Conservation (phyloP, 371 early-diverging fungal genomes). For the Lichtheimia corymbifera region DNA sequence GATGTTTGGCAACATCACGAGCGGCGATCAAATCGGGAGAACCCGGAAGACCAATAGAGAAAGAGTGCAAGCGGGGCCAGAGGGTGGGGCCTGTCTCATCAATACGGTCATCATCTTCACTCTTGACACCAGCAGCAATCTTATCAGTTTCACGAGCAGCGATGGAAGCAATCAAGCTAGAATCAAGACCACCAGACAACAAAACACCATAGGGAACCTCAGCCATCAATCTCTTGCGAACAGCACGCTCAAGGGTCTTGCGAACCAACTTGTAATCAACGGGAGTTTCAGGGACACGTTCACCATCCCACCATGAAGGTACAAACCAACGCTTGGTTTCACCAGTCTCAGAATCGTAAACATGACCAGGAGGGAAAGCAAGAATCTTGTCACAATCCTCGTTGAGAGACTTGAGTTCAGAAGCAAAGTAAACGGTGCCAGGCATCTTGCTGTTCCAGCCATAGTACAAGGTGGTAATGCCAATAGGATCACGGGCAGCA, state of each 20-base stretch:
- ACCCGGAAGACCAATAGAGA: slow-evolving; percentile 91
- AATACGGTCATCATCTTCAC: slow-evolving; percentile 63
- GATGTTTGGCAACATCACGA: slow-evolving; percentile 83
- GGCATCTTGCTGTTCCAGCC: slow-evolving; percentile 85
- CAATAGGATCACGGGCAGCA: slow-evolving; percentile 95
- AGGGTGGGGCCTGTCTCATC: slow-evolving; percentile 66
- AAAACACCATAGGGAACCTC: slow-evolving; percentile 98
- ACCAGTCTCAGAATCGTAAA: slow-evolving; percentile 79
- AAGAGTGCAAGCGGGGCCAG: slow-evolving; percentile 92
- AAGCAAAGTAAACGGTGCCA: slow-evolving; percentile 87
- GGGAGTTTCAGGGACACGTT: slow-evolving; percentile 54
- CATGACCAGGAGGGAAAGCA: slow-evolving; percentile 95
- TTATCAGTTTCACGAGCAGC: slow-evolving; percentile 81
- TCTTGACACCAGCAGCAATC: slow-evolving; percentile 35
- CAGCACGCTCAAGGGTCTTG: slow-evolving; percentile 79
- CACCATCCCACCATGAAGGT: slow-evolving; percentile 85
- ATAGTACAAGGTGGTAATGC: slow-evolving; percentile 95
- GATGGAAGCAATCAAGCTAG: slow-evolving; percentile 91
- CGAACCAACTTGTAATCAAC: slow-evolving; percentile 73
- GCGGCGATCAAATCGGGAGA: slow-evolving; percentile 94
- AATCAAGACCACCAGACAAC: slow-evolving; percentile 93
- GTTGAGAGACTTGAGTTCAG: slow-evolving; percentile 92
- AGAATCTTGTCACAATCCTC: slow-evolving; percentile 94
- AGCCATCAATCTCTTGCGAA: slow-evolving; percentile 94
- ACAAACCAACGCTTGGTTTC: slow-evolving; percentile 84